Conservation (phyloP, 768 basidiomycete species). For the Lentinula guzmanii region DNA sequence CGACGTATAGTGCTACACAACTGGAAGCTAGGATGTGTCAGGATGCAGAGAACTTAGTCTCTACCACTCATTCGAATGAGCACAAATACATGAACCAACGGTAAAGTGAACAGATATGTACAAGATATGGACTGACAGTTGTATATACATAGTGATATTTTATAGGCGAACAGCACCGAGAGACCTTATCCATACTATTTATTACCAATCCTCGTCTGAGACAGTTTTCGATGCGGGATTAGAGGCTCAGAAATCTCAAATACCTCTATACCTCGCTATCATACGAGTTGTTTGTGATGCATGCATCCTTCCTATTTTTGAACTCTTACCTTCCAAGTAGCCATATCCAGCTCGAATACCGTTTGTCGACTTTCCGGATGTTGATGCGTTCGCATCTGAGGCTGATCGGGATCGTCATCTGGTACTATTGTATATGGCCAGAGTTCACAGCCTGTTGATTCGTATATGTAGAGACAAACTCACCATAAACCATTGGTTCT, state of each 20-base stretch:
- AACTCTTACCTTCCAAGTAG: conserved; percentile 71
- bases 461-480: neutral
- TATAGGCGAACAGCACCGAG: too few species aligned
- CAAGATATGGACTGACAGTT: too few species aligned
- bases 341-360: conserved; percentile 88
- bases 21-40: too few species aligned
- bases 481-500: conserved; percentile 66
- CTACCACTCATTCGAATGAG: too few species aligned
- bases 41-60: too few species aligned
- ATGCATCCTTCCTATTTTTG: neutral
- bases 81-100: too few species aligned
- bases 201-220: conserved; percentile 46
- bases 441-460: neutral
- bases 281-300: neutral
- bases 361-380: conserved; percentile 71
- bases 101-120: too few species aligned
- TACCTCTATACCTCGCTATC: conserved; percentile 78
- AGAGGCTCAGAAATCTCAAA: conserved; percentile 73
- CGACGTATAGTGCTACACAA: too few species aligned
- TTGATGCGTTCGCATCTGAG: neutral
- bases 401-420: neutral
- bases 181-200: conserved; percentile 66
- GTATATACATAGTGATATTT: too few species aligned
- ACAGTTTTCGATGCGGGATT: conserved; percentile 70
- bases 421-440: neutral